Base-by-base conservation (phyloP, 2,329 filamentous ascomycete genomes). In the Aspergillus brunneoviolaceus region DNA sequence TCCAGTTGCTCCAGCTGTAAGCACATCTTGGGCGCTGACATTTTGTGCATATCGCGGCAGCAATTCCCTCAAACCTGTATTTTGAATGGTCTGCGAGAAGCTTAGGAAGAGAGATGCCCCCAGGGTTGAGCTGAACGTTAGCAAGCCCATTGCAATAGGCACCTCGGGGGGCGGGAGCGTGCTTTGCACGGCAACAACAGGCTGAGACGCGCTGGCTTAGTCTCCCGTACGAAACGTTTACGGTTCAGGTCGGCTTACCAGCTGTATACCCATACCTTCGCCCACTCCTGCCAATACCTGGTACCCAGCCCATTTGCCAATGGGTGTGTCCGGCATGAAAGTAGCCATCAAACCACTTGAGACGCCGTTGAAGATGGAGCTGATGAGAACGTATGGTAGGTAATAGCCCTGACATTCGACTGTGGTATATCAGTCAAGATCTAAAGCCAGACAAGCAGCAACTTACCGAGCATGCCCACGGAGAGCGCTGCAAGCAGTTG, bases 41-140 rank as follows among this genome's bases (percentile, higher is more conserved):
- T 31, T 49, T 1, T 68, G 69, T 1, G 66, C 64, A 7, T 50
- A 58, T 1, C 19, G 56, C 16, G 55, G 58, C 12, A 75, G 55
- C 19, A 58, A 49, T 4, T 58, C 51, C 12, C 70, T 57, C 21
- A 75, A 55, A 2, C 64, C 63, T 51, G 74, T 76, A 7, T 62
- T 64, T 49, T 75, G 75, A 11, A 67, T 66, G 1, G 72, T 61
- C 53, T 75, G 67, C 1, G 62, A 70, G 14, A 65, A 66, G 0
- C 67, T 69, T 33, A 75, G 64, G 54, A 71, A 71, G 10, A 76
- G 51, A 6, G 71, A 67, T 27, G 71, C 72, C 19, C 71, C 71
- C 5, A 76, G 51, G 6, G 60, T 73, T 58, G 72, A 69, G 33
- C 68, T 67, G 59, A 74, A 74, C 21, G 70, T 57, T 11, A 70